Evolutionary conservation across 805 yeast genomes (phyloP).

Genomic region (Saccharomycopsis fermentans): DNA sequence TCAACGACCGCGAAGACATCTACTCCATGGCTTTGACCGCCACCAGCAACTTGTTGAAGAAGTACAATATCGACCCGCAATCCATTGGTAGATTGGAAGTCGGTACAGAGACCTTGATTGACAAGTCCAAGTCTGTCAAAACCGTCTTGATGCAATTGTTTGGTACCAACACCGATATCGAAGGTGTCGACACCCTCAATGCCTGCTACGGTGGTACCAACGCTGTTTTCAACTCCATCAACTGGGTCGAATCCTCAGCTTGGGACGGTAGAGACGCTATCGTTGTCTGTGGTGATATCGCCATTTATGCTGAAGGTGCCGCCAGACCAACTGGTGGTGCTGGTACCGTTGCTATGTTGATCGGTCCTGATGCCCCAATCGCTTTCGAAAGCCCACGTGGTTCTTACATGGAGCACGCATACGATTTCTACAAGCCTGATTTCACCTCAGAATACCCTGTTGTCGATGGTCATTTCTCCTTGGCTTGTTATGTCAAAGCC

Average conservation of each 20-base stretch:
- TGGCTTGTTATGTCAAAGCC: slow-evolving; percentile 89
- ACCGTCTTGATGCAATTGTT: slow-evolving; percentile 91
- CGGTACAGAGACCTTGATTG: slow-evolving; percentile 94
- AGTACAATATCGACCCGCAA: slow-evolving; percentile 73
- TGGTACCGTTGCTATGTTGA: slow-evolving; percentile 86
- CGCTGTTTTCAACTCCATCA: slow-evolving; percentile 85
- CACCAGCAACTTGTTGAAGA: slow-evolving; percentile 60
- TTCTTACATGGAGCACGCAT: slow-evolving; percentile 90
- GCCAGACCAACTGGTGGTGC: slow-evolving; percentile 99
- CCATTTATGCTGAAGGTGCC: slow-evolving; percentile 91
- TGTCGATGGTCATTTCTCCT: slow-evolving; percentile 94
- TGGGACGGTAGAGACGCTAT: slow-evolving; percentile 99
- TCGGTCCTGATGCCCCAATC: slow-evolving; percentile 97
- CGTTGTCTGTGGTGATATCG: slow-evolving; percentile 96
- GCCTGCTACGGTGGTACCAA: slow-evolving; percentile 99
- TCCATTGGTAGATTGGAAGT: slow-evolving; percentile 92
- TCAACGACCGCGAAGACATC: slow-evolving; percentile 94
- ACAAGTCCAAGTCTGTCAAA: slow-evolving; percentile 94
- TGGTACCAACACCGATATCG: slow-evolving; percentile 80
- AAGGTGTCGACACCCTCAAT: slow-evolving; percentile 91
- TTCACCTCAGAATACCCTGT: slow-evolving; percentile 93
- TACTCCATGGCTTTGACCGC: slow-evolving; percentile 93
- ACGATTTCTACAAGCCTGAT: slow-evolving; percentile 97
- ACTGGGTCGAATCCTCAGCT: slow-evolving; percentile 91
- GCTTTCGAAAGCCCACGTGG: slow-evolving; percentile 87